Evolutionary conservation across 768 basidiomycete genomes (phyloP), one percentile per base, ranked within the genome.

Genomic region (Tremella yokohamensis): DNA sequence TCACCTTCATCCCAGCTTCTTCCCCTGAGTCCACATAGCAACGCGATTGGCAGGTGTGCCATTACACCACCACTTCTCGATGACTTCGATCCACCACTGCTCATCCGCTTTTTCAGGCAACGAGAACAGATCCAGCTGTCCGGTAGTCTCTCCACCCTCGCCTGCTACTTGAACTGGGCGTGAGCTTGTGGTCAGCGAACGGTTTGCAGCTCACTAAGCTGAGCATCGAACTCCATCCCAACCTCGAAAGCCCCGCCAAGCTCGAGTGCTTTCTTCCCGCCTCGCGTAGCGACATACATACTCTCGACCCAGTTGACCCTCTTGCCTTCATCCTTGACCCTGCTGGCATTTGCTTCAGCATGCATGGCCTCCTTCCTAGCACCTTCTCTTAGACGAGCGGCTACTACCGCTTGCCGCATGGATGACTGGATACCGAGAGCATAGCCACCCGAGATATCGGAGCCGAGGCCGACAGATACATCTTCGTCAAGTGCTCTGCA

Each of bases 11-110:
- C 25, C 22, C 26, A 52, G 34, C 20, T 22, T 52, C 19, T 38
- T 52, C 34, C 90, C 89, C 74, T 89, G 88, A 2, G 92, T 81
- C 87, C 89, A 94, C 75, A 90, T 80, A 2, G 76, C 79, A 1
- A 57, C 66, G 18, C 88, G 81, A 76, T 92, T 92, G 51, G 82
- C 80, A 3, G 68, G 68, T 68, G 88, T 85, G 0, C 90, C 90
- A 40, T 87, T 71, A 65, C 88, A 88, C 89, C 89, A 93, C 91
- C 91, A 92, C 70, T 87, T 89, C 75, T 93, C 91, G 20, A 92
- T 63, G 76, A 83, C 78, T 51, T 86, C 86, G 42, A 79, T 76
- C 53, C 81, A 51, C 53, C 26, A 49, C 54, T 56, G 51, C 38
- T 59, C 54, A 6, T 54, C 62, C 54, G 50, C 53, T 15, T 51